Conservation (phyloP, 257 asterid genomes). For the Ocimum tenuiflorum region DNA sequence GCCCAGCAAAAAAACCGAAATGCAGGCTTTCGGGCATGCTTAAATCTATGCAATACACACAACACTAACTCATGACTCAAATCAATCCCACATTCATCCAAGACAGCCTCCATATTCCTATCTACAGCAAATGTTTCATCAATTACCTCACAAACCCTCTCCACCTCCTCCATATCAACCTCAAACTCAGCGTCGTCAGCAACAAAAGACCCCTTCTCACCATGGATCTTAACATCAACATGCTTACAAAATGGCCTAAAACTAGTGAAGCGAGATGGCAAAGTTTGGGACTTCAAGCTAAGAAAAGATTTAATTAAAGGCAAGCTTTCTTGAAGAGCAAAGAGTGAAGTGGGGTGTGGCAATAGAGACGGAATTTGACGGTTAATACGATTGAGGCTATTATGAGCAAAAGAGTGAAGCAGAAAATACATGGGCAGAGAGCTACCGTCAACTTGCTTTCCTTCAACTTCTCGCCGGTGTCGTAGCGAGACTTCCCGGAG, state of each 20-base stretch:
- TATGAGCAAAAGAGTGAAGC: constrained; percentile 42
- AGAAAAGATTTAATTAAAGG: constrained; percentile 18
- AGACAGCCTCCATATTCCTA: constrained; percentile 85
- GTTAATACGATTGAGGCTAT: constrained; percentile 41
- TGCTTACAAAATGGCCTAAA: constrained; percentile 35
- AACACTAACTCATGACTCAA: constrained; percentile 66
- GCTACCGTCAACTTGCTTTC: constrained; percentile 58
- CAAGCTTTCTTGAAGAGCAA: constrained; percentile 55
- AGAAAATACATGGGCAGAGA: constrained; percentile 72
- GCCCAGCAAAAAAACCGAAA: constrained; percentile 86
- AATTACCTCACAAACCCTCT: constrained; percentile 59
- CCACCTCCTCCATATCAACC: constrained; percentile 55
- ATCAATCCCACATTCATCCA: constrained; percentile 58
- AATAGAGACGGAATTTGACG: constrained; percentile 63
- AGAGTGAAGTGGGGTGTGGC: constrained; percentile 78
- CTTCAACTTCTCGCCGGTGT: constrained; percentile 37
- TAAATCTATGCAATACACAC: constrained; percentile 61
- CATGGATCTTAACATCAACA: constrained; percentile 32
- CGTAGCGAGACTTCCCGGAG: constrained; percentile 29
- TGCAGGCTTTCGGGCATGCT: constrained; percentile 83
- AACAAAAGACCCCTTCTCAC: constrained; percentile 14
- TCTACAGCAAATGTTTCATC: constrained; percentile 71
- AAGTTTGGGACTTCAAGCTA: constrained; percentile 1
- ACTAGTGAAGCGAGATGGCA: neutral
- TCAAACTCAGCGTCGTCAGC: constrained; percentile 24